Evolutionary conservation across 441 rosid genomes (phyloP).

Genomic region (Croton setiger): DNA sequence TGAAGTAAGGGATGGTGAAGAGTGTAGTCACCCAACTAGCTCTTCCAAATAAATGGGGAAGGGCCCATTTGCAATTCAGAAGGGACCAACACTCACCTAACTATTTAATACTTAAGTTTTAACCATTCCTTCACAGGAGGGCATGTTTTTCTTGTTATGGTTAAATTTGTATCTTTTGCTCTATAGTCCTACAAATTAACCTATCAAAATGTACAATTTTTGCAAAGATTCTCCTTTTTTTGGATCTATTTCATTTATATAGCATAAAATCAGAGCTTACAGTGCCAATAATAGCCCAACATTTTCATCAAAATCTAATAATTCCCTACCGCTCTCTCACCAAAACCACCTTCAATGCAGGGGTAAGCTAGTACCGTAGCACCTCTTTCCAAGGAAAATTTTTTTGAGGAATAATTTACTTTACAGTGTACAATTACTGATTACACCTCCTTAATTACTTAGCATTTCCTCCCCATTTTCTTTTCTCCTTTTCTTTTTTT

Average conservation of each 20-base stretch:
- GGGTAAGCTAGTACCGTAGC: not conserved
- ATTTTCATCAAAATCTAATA: not conserved
- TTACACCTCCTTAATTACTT: not conserved
- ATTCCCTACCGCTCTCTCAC: not conserved
- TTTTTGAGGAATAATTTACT: conserved; percentile 4
- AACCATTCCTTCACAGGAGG: not conserved
- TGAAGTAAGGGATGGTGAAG: not conserved
- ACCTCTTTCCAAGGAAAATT: not conserved
- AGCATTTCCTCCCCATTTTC: not conserved
- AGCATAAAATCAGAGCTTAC: not conserved
- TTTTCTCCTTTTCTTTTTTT: not conserved
- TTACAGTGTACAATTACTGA: conserved; percentile 3
- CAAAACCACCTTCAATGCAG: not conserved
- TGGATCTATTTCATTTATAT: not conserved
- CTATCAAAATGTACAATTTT: not conserved
- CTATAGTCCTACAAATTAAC: too few relatives aligned
- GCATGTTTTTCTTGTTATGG: too few relatives aligned
- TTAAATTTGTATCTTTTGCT: too few relatives aligned
- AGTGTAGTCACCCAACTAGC: not conserved
- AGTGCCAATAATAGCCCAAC: not conserved
- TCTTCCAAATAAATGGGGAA: not conserved
- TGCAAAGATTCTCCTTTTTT: not conserved
- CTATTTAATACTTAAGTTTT: not conserved
- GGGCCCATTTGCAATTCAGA: not conserved
- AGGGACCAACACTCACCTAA: not conserved